Percentiles rank a stretch among this genome's conserved stretches.
phyloP scores from a whole-genome alignment of 139 green algal genomes.

The Tetraselmis chui region DNA sequence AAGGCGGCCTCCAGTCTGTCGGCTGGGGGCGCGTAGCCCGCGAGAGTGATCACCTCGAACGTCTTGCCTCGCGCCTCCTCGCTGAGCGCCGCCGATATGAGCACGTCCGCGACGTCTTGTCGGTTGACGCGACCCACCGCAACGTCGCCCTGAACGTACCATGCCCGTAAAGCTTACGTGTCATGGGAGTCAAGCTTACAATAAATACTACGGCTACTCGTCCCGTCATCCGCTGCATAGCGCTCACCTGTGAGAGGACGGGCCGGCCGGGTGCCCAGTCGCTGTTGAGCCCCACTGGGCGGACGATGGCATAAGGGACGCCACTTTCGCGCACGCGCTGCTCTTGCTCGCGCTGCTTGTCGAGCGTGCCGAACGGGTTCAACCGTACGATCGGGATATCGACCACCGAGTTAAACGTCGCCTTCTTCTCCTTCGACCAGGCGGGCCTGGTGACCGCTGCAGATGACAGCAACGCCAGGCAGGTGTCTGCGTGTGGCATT shows the following conservation, averaged over 20 bases:
- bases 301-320: conserved; percentile 13
- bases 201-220: too few species aligned
- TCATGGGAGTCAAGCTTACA: too few species aligned
- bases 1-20: conserved; percentile 1
- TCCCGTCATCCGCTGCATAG: too few species aligned
- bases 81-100: conserved; percentile 1
- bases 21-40: conserved; percentile 1
- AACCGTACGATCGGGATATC: conserved; percentile 24
- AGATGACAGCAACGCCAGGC: neutral
- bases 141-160: conserved; percentile 8
- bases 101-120: conserved; percentile 12
- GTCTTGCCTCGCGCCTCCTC: conserved; percentile 1
- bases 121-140: conserved; percentile 4
- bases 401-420: neutral
- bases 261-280: neutral
- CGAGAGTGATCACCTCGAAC: conserved; percentile 13
- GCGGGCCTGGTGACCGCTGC: neutral
- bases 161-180: too few species aligned
- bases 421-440: neutral
- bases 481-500: neutral
- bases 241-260: neutral
- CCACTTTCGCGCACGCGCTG: conserved; percentile 3
- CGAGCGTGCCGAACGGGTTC: conserved; percentile 17
- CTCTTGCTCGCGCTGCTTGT: conserved; percentile 14
- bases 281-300: conserved; percentile 6